These are phyloP conservation scores for Malus orientalis DNA, from an alignment of 306 rosid species.

Conservation along the genomic window DNA sequence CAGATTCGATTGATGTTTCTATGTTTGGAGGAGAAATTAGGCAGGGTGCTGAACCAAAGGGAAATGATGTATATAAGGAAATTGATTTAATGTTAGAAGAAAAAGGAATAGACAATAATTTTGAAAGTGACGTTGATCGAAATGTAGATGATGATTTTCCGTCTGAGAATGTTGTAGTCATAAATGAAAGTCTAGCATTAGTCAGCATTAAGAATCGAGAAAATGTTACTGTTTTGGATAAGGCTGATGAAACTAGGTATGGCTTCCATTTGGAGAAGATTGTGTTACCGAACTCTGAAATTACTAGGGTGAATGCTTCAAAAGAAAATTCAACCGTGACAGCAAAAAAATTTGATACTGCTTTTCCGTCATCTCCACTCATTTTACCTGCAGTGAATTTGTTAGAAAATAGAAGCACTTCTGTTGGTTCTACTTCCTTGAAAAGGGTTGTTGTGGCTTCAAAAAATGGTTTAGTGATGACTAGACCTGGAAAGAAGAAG, in stretches of 20 bases:
- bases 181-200: constrained; percentile 15
- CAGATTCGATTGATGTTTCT: constrained; percentile 24
- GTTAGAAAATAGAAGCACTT: constrained; percentile 23
- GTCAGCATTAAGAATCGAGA: constrained; percentile 17
- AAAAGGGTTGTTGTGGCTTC: constrained; percentile 14
- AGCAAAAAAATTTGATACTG: constrained; percentile 20
- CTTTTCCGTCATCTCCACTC: constrained; percentile 7
- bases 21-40: constrained; percentile 21
- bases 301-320: constrained; percentile 14
- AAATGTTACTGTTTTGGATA: constrained; percentile 14
- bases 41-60: not conserved
- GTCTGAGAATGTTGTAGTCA: constrained; percentile 20
- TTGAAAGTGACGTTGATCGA: constrained; percentile 9
- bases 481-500: constrained; percentile 30
- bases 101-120: constrained; percentile 14
- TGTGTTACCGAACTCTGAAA: constrained; percentile 20
- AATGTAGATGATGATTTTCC: constrained; percentile 13
- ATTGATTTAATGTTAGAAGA: not conserved
- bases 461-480: constrained; percentile 14
- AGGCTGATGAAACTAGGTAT: constrained; percentile 20
- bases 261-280: constrained; percentile 27
- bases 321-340: constrained; percentile 15
- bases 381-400: constrained; percentile 13
- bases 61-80: constrained; percentile 14
- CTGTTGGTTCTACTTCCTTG: constrained; percentile 21